phyloP scores from a whole-genome alignment of 352 stramenopile species.

The Phytophthora podocarpi region DNA sequence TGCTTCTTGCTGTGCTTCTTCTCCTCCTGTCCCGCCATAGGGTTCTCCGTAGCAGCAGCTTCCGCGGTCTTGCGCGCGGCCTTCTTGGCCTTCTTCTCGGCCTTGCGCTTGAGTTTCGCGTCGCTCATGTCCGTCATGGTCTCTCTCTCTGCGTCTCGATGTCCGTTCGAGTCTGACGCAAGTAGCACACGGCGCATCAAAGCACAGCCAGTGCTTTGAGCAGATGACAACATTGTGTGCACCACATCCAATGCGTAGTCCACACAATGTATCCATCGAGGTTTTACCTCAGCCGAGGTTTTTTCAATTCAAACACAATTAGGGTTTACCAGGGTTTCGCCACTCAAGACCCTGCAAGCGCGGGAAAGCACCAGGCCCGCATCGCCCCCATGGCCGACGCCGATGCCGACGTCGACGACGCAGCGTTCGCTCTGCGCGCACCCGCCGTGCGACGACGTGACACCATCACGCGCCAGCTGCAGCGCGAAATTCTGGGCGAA shows the following conservation, averaged over 20 bases:
- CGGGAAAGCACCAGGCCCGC: background rate
- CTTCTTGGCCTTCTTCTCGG: conserved; percentile 51
- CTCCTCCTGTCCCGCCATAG: conserved; percentile 17
- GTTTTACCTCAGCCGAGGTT: background rate
- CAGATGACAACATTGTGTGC: conserved; percentile 20
- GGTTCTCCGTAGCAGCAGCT: conserved; percentile 9
- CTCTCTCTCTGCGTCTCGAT: conserved; percentile 9
- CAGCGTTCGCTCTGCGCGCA: conserved; percentile 40
- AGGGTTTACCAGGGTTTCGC: background rate
- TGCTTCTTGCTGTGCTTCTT: conserved; percentile 37
- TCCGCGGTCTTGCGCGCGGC: conserved; percentile 40
- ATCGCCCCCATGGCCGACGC: conserved; percentile 11
- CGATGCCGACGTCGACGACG: conserved; percentile 23
- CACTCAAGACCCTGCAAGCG: background rate
- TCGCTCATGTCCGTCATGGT: conserved; percentile 41
- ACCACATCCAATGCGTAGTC: background rate
- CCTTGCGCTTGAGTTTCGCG: conserved; percentile 51
- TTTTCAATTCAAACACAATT: conserved; percentile 4
- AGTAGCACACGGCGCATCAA: conserved; percentile 13
- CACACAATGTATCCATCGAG: background rate
- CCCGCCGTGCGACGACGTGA: conserved; percentile 37
- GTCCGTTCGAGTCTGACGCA: conserved; percentile 28
- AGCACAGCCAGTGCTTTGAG: conserved; percentile 36
- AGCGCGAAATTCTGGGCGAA: conserved; percentile 66
- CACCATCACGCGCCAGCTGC: conserved; percentile 61